phyloP scores from a whole-genome alignment of 805 yeast genomes.

The Candida nanaspora region DNA sequence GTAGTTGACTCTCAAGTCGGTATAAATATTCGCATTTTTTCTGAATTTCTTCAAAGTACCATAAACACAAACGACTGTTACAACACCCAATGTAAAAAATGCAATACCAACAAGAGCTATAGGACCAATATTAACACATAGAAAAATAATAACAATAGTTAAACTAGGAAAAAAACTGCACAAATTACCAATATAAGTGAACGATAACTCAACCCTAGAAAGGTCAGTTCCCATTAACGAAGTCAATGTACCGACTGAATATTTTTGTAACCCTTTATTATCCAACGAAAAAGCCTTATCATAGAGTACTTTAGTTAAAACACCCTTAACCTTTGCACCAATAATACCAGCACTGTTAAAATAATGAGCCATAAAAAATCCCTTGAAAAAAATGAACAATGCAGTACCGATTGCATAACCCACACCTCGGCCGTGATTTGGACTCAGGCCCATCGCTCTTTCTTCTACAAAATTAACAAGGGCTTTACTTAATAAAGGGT shows the following conservation, averaged over 20 bases:
- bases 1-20: slow-evolving; percentile 70
- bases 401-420: slow-evolving; percentile 75
- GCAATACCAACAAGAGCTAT: slow-evolving; percentile 67
- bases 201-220: slow-evolving; percentile 68
- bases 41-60: slow-evolving; percentile 47
- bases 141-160: slow-evolving; percentile 54
- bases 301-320: slow-evolving; percentile 59
- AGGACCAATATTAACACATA: slow-evolving; percentile 63
- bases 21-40: slow-evolving; percentile 44
- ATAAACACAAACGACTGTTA: slow-evolving; percentile 38
- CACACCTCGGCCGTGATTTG: slow-evolving; percentile 52
- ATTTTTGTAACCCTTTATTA: slow-evolving; percentile 52
- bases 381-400: slow-evolving; percentile 41
- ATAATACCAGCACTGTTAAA: slow-evolving; percentile 52
- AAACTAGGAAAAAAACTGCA: slow-evolving; percentile 58
- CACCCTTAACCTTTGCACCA: slow-evolving; percentile 68
- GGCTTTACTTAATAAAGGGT: slow-evolving; percentile 60
- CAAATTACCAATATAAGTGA: slow-evolving; percentile 60
- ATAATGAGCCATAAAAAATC: slow-evolving; percentile 49
- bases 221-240: slow-evolving; percentile 77
- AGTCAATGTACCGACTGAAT: slow-evolving; percentile 65
- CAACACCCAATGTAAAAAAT: slow-evolving; percentile 41
- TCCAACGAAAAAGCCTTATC: slow-evolving; percentile 60
- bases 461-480: slow-evolving; percentile 56
- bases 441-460: slow-evolving; percentile 33